Percentiles rank a stretch among this genome's conserved stretches.
phyloP scores from a whole-genome alignment of 129 eudicot species.

The Heracleum sosnowskyi region DNA sequence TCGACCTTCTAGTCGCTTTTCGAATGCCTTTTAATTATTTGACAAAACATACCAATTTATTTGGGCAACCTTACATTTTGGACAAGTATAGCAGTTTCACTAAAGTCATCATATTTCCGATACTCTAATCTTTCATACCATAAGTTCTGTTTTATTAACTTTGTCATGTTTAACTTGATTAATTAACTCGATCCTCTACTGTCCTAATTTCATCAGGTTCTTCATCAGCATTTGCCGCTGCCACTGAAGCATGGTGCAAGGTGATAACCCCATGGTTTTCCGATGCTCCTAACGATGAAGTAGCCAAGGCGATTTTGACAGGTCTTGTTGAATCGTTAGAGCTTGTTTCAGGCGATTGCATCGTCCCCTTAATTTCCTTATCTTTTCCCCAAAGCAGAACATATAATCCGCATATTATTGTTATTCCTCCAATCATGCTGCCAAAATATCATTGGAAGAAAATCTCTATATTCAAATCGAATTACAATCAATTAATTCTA shows the following conservation, averaged over 20 bases:
- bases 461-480: too few species aligned
- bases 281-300: not conserved
- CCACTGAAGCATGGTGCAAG: not conserved
- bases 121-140: too few species aligned
- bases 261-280: not conserved
- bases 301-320: not conserved
- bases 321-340: not conserved
- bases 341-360: not conserved
- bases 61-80: not conserved
- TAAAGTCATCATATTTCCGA: too few species aligned
- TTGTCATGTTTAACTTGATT: too few species aligned
- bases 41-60: not conserved
- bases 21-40: too few species aligned
- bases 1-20: too few species aligned
- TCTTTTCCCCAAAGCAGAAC: slow-evolving; percentile 59
- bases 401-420: slow-evolving; percentile 47
- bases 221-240: not conserved
- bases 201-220: not conserved
- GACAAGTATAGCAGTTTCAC: too few species aligned
- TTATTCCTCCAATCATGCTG: slow-evolving; percentile 44
- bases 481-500: too few species aligned
- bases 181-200: not conserved
- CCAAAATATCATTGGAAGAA: not conserved
- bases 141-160: too few species aligned
- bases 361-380: slow-evolving; percentile 29